Percentiles rank a stretch among this genome's conserved stretches.
phyloP scores from a whole-genome alignment of 441 rosid genomes.

The Corymbia citriodora region DNA sequence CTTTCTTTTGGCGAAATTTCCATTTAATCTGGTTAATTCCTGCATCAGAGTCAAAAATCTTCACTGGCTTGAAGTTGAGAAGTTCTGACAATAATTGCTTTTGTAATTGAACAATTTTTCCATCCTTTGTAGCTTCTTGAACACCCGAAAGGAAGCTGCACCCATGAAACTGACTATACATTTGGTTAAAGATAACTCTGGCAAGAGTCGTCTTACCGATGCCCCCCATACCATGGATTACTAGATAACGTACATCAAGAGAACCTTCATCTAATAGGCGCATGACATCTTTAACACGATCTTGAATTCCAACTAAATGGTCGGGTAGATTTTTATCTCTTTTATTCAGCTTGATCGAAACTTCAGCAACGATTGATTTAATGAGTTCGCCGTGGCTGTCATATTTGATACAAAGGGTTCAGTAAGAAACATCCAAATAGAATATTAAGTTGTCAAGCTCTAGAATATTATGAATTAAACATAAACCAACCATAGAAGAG shows the following conservation, averaged over 20 bases:
- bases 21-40: neutral
- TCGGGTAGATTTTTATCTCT: neutral
- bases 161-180: accelerated
- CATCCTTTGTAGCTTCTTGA: accelerated
- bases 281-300: neutral
- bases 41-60: neutral
- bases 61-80: neutral
- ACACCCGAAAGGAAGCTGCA: neutral
- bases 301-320: accelerated
- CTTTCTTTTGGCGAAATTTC: neutral
- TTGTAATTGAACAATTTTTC: neutral
- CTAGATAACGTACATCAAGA: neutral
- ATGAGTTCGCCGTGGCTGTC: neutral
- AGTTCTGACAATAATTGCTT: neutral
- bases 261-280: neutral
- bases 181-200: neutral
- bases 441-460: no score
- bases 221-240: neutral
- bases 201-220: neutral
- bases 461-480: no score
- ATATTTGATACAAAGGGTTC: neutral
- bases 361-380: neutral
- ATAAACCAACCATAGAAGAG: neutral
- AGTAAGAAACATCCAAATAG: neutral
- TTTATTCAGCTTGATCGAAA: neutral